Conservation (phyloP, 441 rosid genomes). For the Hura crepitans region DNA sequence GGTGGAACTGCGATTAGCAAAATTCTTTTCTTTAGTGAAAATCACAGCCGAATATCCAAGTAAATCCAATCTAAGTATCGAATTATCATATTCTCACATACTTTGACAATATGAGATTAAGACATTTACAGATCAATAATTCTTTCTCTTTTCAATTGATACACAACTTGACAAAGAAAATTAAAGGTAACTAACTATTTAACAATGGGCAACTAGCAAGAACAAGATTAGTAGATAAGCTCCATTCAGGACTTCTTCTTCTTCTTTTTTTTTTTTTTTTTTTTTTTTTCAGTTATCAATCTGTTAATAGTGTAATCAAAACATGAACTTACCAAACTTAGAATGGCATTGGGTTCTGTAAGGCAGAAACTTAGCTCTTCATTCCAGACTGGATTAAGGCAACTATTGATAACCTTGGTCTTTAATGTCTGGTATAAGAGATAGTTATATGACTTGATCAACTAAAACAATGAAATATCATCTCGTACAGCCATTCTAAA, state of each 20-base stretch:
- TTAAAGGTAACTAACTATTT: too few relatives aligned
- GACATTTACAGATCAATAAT: not conserved
- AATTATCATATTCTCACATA: not conserved
- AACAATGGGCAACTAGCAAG: too few relatives aligned
- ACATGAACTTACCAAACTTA: conserved; percentile 46
- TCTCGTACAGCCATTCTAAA: not conserved
- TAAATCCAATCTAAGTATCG: not conserved
- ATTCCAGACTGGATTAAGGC: conserved; percentile 94
- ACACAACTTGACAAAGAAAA: not conserved
- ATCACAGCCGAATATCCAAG: not conserved
- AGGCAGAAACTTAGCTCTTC: conserved; percentile 77
- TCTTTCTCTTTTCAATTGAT: not conserved
- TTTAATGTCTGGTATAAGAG: conserved; percentile 62
- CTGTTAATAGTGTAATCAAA: not conserved
- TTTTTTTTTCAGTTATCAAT: not conserved
- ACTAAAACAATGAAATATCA: not conserved
- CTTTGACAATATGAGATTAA: not conserved
- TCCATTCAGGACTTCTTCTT: too few relatives aligned
- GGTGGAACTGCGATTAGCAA: not conserved
- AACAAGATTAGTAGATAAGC: too few relatives aligned
- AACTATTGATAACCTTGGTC: conserved; percentile 86
- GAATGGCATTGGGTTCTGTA: conserved; percentile 60
- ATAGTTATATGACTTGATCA: not conserved
- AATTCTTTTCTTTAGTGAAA: not conserved
- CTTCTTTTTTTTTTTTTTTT: too few relatives aligned